Evolutionary conservation across 1,139 yeast genomes (phyloP).

Genomic region (Kluyveromyces sp.): DNA sequence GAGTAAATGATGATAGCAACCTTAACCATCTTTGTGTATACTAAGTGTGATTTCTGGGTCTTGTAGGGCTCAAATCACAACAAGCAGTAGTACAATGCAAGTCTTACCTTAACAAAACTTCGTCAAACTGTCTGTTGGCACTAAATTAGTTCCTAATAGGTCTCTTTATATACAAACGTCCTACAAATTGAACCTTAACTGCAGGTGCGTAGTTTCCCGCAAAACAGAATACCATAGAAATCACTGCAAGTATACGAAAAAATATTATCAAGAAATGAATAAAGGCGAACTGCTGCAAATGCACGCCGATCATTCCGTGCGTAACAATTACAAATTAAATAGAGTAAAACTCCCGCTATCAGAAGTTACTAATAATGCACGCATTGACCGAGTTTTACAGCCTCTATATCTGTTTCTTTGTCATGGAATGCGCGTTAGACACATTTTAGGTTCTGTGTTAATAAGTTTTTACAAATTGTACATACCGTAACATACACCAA

Average conservation of each 20-base stretch:
- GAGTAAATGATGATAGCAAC: conserved; percentile 68
- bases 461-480: background rate
- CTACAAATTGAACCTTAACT: background rate
- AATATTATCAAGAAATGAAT: background rate
- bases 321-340: background rate
- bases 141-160: background rate
- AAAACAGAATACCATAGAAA: background rate
- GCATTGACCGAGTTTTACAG: background rate
- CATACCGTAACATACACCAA: background rate
- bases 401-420: background rate
- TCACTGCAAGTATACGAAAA: background rate
- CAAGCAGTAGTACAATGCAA: no score
- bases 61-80: no score
- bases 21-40: conserved; percentile 20
- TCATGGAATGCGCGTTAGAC: background rate
- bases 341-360: background rate
- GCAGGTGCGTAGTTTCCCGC: background rate
- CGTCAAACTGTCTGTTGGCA: no score
- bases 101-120: no score
- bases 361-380: background rate
- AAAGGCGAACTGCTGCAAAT: background rate
- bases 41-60: conserved; percentile 5
- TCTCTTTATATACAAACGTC: background rate
- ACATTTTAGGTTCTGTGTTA: no score
- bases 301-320: background rate